Evolutionary conservation across 345 rosid species (phyloP).

Genomic region (Citrus australasica): DNA sequence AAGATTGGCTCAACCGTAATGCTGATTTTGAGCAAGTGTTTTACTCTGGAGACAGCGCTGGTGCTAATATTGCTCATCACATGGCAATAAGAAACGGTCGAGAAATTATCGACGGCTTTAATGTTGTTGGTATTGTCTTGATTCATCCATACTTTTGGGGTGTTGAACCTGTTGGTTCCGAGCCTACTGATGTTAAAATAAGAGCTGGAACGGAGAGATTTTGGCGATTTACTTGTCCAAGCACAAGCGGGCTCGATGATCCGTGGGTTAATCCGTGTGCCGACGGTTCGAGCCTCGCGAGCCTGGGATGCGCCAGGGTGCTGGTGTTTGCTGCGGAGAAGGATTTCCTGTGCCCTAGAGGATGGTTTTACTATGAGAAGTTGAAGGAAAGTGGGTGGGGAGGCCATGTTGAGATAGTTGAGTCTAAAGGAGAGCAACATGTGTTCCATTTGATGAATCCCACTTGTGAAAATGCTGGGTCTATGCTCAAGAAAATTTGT

Average conservation of each 20-base stretch:
- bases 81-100: too few species aligned
- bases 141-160: constrained; percentile 34
- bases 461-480: constrained; percentile 19
- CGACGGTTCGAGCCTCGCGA: constrained; percentile 29
- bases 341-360: constrained; percentile 33
- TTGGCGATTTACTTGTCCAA: constrained; percentile 33
- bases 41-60: too few species aligned
- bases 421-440: constrained; percentile 38
- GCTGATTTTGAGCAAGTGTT: too few species aligned
- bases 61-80: too few species aligned
- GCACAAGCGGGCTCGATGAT: constrained; percentile 38
- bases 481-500: constrained; percentile 15
- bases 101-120: constrained; percentile 10
- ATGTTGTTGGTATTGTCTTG: constrained; percentile 15
- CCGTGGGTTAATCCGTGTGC: constrained; percentile 40
- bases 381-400: constrained; percentile 42
- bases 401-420: constrained; percentile 37
- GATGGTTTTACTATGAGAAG: constrained; percentile 30
- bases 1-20: too few species aligned
- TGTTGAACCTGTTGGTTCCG: constrained; percentile 14
- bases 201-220: background rate
- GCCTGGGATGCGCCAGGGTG: constrained; percentile 28
- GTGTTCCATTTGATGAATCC: constrained; percentile 38
- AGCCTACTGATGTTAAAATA: background rate
- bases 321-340: constrained; percentile 44